phyloP scores from a whole-genome alignment of 495 filamentous ascomycete species.

The Rusavskia elegans region DNA sequence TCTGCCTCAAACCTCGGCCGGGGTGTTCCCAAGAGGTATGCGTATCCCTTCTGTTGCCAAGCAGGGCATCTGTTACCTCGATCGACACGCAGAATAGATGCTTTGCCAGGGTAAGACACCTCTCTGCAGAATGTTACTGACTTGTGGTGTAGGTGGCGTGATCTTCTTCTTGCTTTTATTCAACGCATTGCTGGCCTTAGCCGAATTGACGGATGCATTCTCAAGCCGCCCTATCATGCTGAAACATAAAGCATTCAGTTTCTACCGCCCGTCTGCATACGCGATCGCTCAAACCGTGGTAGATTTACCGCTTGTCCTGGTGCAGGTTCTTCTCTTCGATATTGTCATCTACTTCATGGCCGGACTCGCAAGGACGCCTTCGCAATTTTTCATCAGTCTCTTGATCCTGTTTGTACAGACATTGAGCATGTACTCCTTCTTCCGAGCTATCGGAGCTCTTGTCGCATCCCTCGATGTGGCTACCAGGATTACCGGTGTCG shows the following conservation, averaged over 20 bases:
- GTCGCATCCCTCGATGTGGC: slow-evolving; percentile 49
- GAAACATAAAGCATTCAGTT: slow-evolving; percentile 69
- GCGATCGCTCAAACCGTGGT: slow-evolving; percentile 62
- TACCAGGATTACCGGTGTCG: slow-evolving; percentile 45
- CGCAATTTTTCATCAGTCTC: slow-evolving; percentile 71
- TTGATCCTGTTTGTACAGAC: slow-evolving; percentile 44
- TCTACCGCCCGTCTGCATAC: slow-evolving; percentile 69
- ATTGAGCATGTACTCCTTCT: slow-evolving; percentile 66
- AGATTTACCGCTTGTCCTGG: slow-evolving; percentile 55
- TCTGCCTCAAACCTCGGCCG: slow-evolving; percentile 38
- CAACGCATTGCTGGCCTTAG: slow-evolving; percentile 62
- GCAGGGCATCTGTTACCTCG: too few relatives aligned
- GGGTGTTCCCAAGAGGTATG: slow-evolving; percentile 28
- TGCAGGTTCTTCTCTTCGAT: slow-evolving; percentile 57
- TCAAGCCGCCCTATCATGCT: slow-evolving; percentile 54
- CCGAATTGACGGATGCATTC: slow-evolving; percentile 61
- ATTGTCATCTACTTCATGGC: slow-evolving; percentile 46
- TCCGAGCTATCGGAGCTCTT: slow-evolving; percentile 54
- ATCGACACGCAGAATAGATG: too few relatives aligned
- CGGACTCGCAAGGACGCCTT: slow-evolving; percentile 47
- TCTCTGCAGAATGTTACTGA: background rate
- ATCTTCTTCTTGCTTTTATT: slow-evolving; percentile 69
- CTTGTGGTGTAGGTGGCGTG: slow-evolving; percentile 18
- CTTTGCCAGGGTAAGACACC: too few relatives aligned
- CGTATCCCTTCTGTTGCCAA: too few relatives aligned